A percentile compares a stretch with the other conserved stretches of the same genome.
These are phyloP conservation scores for Sclerotiophoma versabilis DNA, from an alignment of 2,329 filamentous ascomycete species.

Conservation along the genomic window DNA sequence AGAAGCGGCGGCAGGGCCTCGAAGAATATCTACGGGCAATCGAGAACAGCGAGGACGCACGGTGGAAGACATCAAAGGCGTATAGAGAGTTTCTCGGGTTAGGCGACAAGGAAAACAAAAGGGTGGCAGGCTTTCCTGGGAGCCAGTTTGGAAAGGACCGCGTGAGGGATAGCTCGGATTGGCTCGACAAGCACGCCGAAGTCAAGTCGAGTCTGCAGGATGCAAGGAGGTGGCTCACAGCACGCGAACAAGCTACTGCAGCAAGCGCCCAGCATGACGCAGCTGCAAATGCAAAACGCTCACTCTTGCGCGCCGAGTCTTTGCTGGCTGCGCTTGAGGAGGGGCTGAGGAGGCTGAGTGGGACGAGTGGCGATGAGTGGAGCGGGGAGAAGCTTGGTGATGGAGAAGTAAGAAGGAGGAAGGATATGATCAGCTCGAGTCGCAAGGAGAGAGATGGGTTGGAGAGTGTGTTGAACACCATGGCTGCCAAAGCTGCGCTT, in stretches of 20 bases:
- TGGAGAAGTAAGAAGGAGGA: conserved; percentile 74
- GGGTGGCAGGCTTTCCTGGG: conserved; percentile 30
- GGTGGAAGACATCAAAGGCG: conserved; percentile 75
- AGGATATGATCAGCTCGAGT: conserved; percentile 71
- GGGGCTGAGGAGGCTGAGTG: conserved; percentile 59
- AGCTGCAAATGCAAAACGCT: conserved; percentile 75
- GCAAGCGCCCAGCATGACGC: conserved; percentile 71
- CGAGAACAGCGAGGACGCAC: conserved; percentile 73
- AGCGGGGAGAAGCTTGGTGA: conserved; percentile 66
- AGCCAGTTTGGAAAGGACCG: conserved; percentile 49
- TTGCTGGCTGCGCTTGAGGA: conserved; percentile 70
- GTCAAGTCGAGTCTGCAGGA: conserved; percentile 75
- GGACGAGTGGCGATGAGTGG: conserved; percentile 48
- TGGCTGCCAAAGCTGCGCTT: conserved; percentile 59
- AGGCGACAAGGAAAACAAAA: conserved; percentile 32
- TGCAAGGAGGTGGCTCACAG: conserved; percentile 69
- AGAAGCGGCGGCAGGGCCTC: conserved; percentile 71
- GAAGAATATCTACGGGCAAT: conserved; percentile 77
- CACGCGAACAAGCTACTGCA: conserved; percentile 68
- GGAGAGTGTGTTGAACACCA: conserved; percentile 73
- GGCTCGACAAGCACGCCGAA: conserved; percentile 78
- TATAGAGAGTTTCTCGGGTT: conserved; percentile 80
- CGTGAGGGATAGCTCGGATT: conserved; percentile 63
- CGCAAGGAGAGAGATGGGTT: conserved; percentile 78
- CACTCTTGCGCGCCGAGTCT: conserved; percentile 71